phyloP scores from a whole-genome alignment of 1,284 basidiomycete species.

The Tausonia pullulans region DNA sequence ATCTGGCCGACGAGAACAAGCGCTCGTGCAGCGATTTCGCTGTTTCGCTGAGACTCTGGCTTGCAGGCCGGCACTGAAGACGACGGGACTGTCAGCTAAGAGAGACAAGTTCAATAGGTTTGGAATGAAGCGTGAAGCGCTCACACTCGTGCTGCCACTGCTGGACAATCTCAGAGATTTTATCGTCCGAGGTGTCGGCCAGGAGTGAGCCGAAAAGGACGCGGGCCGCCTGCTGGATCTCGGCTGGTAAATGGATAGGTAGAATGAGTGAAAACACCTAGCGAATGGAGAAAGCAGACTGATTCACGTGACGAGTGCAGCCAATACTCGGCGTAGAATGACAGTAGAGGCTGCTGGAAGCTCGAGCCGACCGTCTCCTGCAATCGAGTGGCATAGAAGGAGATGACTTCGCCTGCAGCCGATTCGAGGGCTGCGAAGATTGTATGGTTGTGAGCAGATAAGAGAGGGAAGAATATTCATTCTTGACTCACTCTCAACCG shows the following conservation, averaged over 20 bases:
- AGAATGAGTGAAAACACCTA: conserved; percentile 4
- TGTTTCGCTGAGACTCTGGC: conserved; percentile 45
- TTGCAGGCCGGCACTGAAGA: conserved; percentile 58
- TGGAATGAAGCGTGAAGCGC: conserved; percentile 22
- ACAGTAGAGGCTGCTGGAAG: conserved; percentile 57
- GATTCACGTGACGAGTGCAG: conserved; percentile 56
- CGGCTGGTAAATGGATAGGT: conserved; percentile 36
- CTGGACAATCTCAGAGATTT: conserved; percentile 50
- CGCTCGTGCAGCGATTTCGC: conserved; percentile 49
- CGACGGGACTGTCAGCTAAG: neutral
- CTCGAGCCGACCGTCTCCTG: conserved; percentile 45
- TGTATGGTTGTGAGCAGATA: neutral
- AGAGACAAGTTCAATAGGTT: neutral
- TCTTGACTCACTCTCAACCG: conserved; percentile 49
- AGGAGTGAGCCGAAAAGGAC: conserved; percentile 64
- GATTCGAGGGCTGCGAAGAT: conserved; percentile 47
- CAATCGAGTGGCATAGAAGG: conserved; percentile 64
- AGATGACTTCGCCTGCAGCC: conserved; percentile 54
- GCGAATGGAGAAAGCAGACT: neutral
- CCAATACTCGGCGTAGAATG: conserved; percentile 61
- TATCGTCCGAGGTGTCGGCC: conserved; percentile 52
- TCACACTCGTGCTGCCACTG: conserved; percentile 57
- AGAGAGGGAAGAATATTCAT: neutral
- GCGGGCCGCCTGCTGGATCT: conserved; percentile 61
- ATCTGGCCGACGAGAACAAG: conserved; percentile 72